These are phyloP conservation scores for Pelargonium myrrhifolium DNA, from an alignment of 441 rosid genomes.

Conservation along the genomic window DNA sequence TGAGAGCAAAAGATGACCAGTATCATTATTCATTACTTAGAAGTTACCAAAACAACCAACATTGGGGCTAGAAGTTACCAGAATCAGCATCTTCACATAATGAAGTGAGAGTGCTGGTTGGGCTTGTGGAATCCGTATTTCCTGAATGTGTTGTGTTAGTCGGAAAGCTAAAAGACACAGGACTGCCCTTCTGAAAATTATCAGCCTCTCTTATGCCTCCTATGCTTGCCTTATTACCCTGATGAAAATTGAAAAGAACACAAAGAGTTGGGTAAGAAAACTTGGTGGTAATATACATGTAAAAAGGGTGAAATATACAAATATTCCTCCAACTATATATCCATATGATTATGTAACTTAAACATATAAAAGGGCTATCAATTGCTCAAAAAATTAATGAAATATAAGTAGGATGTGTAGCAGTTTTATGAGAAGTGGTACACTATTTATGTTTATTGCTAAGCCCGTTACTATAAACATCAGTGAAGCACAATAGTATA, in stretches of 20 bases:
- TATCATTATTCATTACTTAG: not conserved
- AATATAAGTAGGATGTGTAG: not conserved
- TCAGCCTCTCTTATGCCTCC: conserved; percentile 41
- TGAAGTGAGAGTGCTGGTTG: conserved; percentile 66
- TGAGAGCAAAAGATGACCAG: conserved; percentile 9
- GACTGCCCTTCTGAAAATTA: conserved; percentile 35
- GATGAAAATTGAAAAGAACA: conserved; percentile 13
- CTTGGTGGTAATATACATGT: not conserved
- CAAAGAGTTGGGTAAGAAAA: not conserved
- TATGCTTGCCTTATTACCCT: conserved; percentile 61
- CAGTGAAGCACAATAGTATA: not conserved
- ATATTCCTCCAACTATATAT: no score
- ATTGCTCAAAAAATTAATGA: not conserved
- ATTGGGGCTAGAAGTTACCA: conserved; percentile 37
- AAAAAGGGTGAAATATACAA: not conserved
- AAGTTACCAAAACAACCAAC: not conserved
- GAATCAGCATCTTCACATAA: conserved; percentile 83
- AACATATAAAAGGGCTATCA: no score
- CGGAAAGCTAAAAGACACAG: conserved; percentile 39
- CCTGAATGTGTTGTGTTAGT: conserved; percentile 38
- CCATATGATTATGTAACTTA: no score
- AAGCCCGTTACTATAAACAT: not conserved
- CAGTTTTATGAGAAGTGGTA: not conserved
- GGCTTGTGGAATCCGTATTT: conserved; percentile 66
- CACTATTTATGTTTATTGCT: not conserved